Base-by-base conservation (phyloP, 495 filamentous ascomycete species). In the Pyrenula aspistea region DNA sequence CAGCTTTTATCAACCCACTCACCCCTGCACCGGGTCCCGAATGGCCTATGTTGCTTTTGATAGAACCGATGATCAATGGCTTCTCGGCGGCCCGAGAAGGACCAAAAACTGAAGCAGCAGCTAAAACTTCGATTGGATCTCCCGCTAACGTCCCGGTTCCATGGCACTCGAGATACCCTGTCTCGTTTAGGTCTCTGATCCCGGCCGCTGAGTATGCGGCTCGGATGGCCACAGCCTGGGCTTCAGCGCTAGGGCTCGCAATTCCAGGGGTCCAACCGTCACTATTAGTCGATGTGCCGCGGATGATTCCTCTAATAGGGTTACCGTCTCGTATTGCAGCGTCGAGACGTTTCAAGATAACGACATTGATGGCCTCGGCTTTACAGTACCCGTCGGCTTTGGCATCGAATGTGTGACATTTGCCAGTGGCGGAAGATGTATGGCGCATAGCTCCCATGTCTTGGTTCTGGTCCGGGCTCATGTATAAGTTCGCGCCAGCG, bases 281-380 rank as follows among this genome's bases (percentile, higher is more conserved):
- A 22, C 59, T 63, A 59, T 86, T 87, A 23, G 77, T 65, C 0
- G 72, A 77, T 31, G 77, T 78, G 3, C 69, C 76, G n/a, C 75
- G 73, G 55, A 90, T 82, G n/a, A 89, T 71, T 12, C 77, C 81
- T 52, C 81, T 72, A 42, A 88, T 82, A 4, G 78, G 75, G 60
- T 85, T 77, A 19, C 72, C 70, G 59, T 82, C 77, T 3, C 62
- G 58, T 11, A 78, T 50, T 3, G 82, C 86, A 55, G 81, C 74
- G n/a, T 67, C 62, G 2, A 88, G 69, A 3, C 68, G 71, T 66
- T 89, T 90, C 22, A 90, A 60, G 19, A 80, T 69, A 1, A 88
- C 54, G 25, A 75, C 72, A 48, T 71, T 77, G 21, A 83, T 68
- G 2, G 76, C 85, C 59, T 89, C 85, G 10, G 75, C 63, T 20